Evolutionary conservation across 2,329 filamentous ascomycete species (phyloP).

Genomic region (Botrytis fabae): DNA sequence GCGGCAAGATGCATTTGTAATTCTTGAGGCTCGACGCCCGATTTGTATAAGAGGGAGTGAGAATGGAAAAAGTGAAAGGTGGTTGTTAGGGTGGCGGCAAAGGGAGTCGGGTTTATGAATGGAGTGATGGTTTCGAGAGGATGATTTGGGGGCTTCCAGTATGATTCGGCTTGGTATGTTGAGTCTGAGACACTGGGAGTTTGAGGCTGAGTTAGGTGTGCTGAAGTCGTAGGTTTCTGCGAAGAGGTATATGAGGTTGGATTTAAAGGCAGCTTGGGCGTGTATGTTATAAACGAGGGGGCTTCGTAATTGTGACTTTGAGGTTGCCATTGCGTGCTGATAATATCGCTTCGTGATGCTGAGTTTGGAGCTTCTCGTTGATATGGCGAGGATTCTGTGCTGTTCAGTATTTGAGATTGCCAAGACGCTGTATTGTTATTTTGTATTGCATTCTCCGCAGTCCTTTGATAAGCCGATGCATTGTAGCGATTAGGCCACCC

Average conservation of each 20-base stretch:
- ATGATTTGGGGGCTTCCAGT: not conserved
- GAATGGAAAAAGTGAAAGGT: not conserved
- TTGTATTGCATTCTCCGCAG: not conserved
- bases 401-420: not conserved
- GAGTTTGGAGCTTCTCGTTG: not conserved
- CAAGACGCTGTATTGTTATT: not conserved
- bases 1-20: not conserved
- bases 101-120: slow-evolving; percentile 1
- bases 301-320: not conserved
- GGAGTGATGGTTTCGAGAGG: slow-evolving; percentile 8
- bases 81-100: not conserved
- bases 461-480: not conserved
- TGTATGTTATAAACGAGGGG: not conserved
- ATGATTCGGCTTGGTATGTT: not conserved
- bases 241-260: too few relatives aligned
- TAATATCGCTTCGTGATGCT: not conserved
- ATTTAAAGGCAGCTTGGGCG: not conserved
- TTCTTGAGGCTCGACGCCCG: not conserved
- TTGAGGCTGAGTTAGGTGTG: not conserved
- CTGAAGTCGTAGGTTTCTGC: not conserved
- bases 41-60: not conserved
- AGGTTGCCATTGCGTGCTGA: not conserved
- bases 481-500: not conserved
- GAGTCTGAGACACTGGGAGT: not conserved
- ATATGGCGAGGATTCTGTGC: not conserved